A percentile compares a stretch with the other conserved stretches of the same genome.
These are phyloP conservation scores for Petunia hybrid DNA, from an alignment of 305 asterid genomes.

Conservation along the genomic window DNA sequence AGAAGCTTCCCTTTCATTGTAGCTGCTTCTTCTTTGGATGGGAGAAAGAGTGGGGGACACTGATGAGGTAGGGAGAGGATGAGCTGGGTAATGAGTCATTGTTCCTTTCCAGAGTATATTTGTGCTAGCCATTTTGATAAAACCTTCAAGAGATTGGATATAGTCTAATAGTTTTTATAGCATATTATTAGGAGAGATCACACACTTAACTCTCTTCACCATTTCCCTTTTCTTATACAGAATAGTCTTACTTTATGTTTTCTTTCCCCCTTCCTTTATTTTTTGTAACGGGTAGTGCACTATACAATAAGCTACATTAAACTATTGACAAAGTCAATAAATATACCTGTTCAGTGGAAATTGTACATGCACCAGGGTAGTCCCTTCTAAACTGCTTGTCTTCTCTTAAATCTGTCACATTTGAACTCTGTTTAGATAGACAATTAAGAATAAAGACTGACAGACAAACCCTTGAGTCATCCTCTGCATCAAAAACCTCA, in stretches of 20 bases:
- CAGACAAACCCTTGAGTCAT: not conserved
- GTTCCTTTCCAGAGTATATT: not conserved
- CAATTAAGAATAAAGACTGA: not conserved
- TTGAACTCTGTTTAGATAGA: slow-evolving; percentile 15
- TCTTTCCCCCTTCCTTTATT: slow-evolving; percentile 16
- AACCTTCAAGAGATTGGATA: not conserved
- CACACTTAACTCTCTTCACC: not conserved
- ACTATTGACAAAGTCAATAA: not conserved
- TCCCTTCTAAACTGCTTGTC: slow-evolving; percentile 82
- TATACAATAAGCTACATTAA: not conserved
- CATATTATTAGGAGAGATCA: not conserved
- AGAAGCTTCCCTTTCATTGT: not conserved
- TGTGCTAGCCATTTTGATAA: not conserved
- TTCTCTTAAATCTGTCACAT: slow-evolving; percentile 71
- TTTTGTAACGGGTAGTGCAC: not conserved
- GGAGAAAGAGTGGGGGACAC: not conserved
- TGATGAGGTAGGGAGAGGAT: not conserved
- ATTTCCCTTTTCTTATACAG: not conserved
- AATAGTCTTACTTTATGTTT: not conserved
- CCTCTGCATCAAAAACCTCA: slow-evolving; percentile 1
- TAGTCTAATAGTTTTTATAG: not conserved
- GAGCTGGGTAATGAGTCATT: not conserved
- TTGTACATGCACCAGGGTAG: slow-evolving; percentile 84
- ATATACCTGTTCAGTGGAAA: slow-evolving; percentile 76
- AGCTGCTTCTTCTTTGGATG: not conserved